These are phyloP conservation scores for Mycena rebaudengoi DNA, from an alignment of 768 basidiomycete genomes.

Conservation along the genomic window DNA sequence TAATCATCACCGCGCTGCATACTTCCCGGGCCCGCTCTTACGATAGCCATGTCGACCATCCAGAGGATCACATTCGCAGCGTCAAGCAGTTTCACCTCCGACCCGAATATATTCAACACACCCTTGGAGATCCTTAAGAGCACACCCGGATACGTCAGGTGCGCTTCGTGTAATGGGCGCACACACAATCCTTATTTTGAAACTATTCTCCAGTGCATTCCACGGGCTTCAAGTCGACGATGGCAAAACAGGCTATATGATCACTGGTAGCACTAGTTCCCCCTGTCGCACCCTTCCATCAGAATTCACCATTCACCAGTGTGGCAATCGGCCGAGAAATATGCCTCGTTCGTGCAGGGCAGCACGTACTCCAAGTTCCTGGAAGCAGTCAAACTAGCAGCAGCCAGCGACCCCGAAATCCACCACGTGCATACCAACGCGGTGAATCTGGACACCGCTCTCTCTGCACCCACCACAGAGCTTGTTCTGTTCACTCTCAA, in stretches of 20 bases:
- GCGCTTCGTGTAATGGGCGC: background rate
- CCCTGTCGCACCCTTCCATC: background rate
- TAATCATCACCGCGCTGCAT: too few species aligned
- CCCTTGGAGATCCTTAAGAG: background rate
- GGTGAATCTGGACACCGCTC: background rate
- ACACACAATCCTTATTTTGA: background rate
- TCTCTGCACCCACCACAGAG: background rate
- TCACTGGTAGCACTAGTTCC: background rate
- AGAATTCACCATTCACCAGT: background rate
- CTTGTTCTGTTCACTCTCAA: background rate
- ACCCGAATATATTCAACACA: background rate
- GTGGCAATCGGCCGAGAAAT: background rate
- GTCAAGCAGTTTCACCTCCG: too few species aligned
- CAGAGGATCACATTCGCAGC: too few species aligned
- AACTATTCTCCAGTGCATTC: background rate
- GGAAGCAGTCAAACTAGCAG: background rate
- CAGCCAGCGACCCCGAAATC: background rate
- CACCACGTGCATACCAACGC: background rate
- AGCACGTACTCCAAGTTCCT: background rate
- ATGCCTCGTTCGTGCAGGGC: background rate
- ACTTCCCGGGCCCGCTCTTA: too few species aligned
- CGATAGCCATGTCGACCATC: too few species aligned
- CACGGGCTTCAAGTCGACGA: conserved; percentile 5
- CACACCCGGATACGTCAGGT: background rate
- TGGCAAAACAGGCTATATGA: background rate